Evolutionary conservation across 352 stramenopile species (phyloP), one percentile per base, ranked within the genome.

Genomic region (Phytophthora foliorum): DNA sequence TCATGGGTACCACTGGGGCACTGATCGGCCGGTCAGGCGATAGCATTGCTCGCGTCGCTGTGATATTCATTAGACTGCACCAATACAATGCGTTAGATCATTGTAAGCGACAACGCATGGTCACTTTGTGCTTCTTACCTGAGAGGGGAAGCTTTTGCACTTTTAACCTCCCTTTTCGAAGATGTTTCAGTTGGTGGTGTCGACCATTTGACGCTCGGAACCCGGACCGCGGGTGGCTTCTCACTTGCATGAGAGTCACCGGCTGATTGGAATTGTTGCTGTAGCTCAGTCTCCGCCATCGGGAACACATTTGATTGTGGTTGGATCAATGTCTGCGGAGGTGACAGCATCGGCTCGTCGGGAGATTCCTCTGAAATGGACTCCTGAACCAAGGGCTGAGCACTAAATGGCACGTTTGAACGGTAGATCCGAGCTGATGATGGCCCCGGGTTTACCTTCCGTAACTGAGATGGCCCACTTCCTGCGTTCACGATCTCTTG

Each of bases 331-430:
- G 17, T n/a, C 24, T 57, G 41, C 11, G 57, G 45, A 11, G 24
- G 39, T 50, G 29, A n/a, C 14, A 63, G 29, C 14, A 46, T 36
- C 11, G 31, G 2, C 13, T 70, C 57, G 2, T 64, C 53, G 9
- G 45, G 31, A 2, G 32, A 46, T 66, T 76, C 69, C 38, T 76
- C 69, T 24, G 50, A 14, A 31, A 76, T 73, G 10, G 63, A 50
- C 34, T 73, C 63, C 25, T 68, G 63, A 54, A 69, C 36, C 21
- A 76, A 31, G 17, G 66, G 57, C 29, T 86, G 72, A 0, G 84
- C 84, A 16, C 52, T 90, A 11, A 92, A 82, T n/a, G 84, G 84
- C 9, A 85, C 57, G 34, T 83, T 89, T 0, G 80, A 92, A 50
- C 82, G 84, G 34, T 89, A 92, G 27, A 92, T 83, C 4, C 77